Evolutionary conservation across 1,284 basidiomycete species (phyloP), one percentile per base, ranked within the genome.

Genomic region (Leccinum cinnamomeum): DNA sequence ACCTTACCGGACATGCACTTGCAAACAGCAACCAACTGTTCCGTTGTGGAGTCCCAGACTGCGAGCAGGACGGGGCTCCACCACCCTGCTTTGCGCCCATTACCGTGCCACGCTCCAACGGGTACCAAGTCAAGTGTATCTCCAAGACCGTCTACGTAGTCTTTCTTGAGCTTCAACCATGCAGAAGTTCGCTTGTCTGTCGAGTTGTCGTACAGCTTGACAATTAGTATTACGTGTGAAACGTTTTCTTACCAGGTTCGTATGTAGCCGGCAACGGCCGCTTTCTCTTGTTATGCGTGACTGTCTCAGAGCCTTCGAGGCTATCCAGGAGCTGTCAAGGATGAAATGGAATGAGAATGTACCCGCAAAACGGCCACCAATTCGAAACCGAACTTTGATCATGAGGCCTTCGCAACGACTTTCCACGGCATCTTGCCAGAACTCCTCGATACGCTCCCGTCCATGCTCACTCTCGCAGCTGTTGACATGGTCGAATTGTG

Each of bases 51-150:
- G 71, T 97, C 90, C 82, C 93, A 91, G 57, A 90, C 76, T 8
- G 90, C 95, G 35, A 97, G 83, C 12, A 98, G 80, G 68, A 97
- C 88, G 0, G 95, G 95, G 65, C 88, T 91, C 94, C 95, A 98
- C 94, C 94, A 97, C 30, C 86, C 84, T 8, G 89, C 90, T 77
- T 97, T 98, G 39, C 94, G 79, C n/a, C 95, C 95, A 75, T 90
- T 91, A 51, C 95, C 95, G 78, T 96, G 88, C 94, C 92, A 96
- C 18, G 91, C 92, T 41, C 89, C 92, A 62, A 92, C 83, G 3
- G 91, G 91, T n/a, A 92, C 83, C 56, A 87, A 72, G 69, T 87
- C 86, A 25, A 89, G 77, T 41, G 82, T 83, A 67, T 89, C 89
- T 33, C 86, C 86, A 35, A 90, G 71, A 0, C 84, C 86, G 25